Conservation (phyloP, 1,139 yeast genomes). For the Candida tetrigidarum region DNA sequence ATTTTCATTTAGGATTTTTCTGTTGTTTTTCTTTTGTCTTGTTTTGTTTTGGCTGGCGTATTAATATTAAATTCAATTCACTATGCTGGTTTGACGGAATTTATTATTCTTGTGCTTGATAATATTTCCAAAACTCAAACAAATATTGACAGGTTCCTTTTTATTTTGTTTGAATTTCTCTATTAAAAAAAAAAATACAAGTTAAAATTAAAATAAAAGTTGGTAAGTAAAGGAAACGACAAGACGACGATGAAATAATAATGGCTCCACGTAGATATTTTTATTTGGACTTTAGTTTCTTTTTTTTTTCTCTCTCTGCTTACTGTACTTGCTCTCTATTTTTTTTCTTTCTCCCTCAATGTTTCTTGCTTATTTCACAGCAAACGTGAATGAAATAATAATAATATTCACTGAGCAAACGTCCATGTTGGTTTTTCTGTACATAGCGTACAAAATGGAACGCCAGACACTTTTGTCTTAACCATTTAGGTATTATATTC, state of each 20-base stretch:
- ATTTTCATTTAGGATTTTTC: neutral
- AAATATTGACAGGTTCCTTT: neutral
- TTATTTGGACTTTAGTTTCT: neutral
- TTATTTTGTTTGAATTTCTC: neutral
- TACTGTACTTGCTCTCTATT: neutral
- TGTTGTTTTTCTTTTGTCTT: neutral
- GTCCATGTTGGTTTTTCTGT: too few species aligned
- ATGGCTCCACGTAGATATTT: too few species aligned
- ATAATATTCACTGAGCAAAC: too few species aligned
- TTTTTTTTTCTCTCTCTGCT: neutral
- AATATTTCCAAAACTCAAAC: neutral
- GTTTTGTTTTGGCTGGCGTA: too few species aligned
- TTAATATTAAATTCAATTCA: too few species aligned
- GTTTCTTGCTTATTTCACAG: neutral
- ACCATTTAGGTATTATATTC: too few species aligned
- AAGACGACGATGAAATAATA: too few species aligned
- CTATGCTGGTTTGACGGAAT: neutral
- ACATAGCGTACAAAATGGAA: too few species aligned
- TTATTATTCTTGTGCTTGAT: neutral
- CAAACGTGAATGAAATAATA: slow-evolving; percentile 2
- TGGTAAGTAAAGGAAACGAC: too few species aligned
- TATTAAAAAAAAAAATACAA: neutral
- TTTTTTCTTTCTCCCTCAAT: neutral
- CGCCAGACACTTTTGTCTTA: too few species aligned
- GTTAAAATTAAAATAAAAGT: too few species aligned